A percentile compares a stretch with the other conserved stretches of the same genome.
Evolutionary conservation across 106 monocot species (phyloP).

Genomic region (Phalaenopsis aphrodite): DNA sequence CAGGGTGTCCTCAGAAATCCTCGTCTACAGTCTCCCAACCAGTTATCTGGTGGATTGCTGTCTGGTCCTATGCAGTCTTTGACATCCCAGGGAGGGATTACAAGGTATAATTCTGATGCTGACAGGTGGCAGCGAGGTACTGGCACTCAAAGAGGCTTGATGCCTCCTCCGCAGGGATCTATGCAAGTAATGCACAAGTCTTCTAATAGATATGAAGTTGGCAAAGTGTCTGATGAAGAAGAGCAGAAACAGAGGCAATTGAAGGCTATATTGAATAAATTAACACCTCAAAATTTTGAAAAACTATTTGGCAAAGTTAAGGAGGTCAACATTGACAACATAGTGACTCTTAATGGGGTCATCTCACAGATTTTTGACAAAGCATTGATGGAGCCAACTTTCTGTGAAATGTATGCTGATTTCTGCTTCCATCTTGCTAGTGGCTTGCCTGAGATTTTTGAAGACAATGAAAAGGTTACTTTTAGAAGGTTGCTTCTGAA

Average conservation of each 20-base stretch:
- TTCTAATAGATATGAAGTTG: conserved; percentile 66
- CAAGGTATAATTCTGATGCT: conserved; percentile 40
- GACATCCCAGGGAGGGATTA: conserved; percentile 27
- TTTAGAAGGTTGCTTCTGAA: conserved; percentile 77
- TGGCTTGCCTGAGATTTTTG: conserved; percentile 62
- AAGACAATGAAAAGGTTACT: conserved; percentile 70
- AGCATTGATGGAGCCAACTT: conserved; percentile 85
- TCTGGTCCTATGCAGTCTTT: conserved; percentile 45
- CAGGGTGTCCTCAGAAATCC: conserved; percentile 61
- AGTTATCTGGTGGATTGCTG: conserved; percentile 58
- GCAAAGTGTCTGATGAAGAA: conserved; percentile 64
- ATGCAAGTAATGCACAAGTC: conserved; percentile 69
- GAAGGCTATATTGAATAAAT: conserved; percentile 77
- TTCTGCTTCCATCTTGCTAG: conserved; percentile 68
- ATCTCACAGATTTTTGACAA: conserved; percentile 95
- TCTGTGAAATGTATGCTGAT: conserved; percentile 97
- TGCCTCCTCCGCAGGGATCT: conserved; percentile 59
- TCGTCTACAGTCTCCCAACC: conserved; percentile 34
- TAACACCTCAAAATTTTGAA: conserved; percentile 88
- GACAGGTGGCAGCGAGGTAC: conserved; percentile 76
- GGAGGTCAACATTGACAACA: conserved; percentile 64
- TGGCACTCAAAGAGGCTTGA: conserved; percentile 45
- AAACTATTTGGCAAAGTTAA: conserved; percentile 64
- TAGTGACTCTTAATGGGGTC: conserved; percentile 54
- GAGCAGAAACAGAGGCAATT: conserved; percentile 68